phyloP scores from a whole-genome alignment of 73 alveolate genomes.

The Diophrys sp. region DNA sequence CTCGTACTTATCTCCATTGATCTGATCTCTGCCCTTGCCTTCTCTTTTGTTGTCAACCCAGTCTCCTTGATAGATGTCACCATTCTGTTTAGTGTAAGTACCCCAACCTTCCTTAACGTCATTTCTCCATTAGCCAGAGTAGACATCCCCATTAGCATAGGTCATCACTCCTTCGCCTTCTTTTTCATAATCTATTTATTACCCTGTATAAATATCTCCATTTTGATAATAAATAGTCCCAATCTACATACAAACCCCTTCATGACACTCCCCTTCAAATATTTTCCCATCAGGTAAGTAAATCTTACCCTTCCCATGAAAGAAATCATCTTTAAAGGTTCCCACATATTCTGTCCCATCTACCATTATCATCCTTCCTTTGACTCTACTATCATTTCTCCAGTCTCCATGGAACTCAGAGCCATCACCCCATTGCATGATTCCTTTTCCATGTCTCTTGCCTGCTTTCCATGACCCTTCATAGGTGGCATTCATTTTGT shows the following conservation, averaged over 20 bases:
- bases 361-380: slow-evolving; percentile 2
- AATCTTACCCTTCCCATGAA: neutral
- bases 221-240: neutral
- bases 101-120: neutral
- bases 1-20: no score
- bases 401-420: neutral
- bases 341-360: slow-evolving; percentile 47
- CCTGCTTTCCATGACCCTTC: neutral
- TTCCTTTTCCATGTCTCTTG: neutral
- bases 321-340: slow-evolving; percentile 16
- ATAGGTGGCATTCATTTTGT: neutral
- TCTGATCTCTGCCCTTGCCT: no score
- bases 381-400: neutral
- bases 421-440: slow-evolving; percentile 1
- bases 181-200: neutral
- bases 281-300: neutral
- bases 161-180: neutral
- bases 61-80: slow-evolving; percentile 1
- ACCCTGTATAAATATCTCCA: neutral
- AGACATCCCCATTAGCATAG: neutral
- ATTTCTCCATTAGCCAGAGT: neutral
- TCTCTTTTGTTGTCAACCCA: slow-evolving; percentile 14
- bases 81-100: neutral
- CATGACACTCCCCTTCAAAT: neutral
- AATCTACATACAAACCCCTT: neutral